These are phyloP conservation scores for Lactarius deliciosus DNA, from an alignment of 768 basidiomycete species.

Conservation along the genomic window DNA sequence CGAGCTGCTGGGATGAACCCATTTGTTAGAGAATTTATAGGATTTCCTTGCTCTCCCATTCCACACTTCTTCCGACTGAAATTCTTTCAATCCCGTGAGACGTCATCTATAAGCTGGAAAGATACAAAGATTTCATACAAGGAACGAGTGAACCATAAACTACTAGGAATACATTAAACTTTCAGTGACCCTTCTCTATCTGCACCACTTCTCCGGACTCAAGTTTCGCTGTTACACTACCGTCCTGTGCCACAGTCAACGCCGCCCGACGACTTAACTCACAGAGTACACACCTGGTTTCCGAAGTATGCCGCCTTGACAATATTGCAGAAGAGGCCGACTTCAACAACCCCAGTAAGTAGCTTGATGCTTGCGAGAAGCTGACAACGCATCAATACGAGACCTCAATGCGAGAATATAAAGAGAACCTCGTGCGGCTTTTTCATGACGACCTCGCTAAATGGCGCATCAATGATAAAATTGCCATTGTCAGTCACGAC, in stretches of 20 bases:
- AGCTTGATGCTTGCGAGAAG: constrained; percentile 82
- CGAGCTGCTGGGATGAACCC: constrained; percentile 48
- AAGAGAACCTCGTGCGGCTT: constrained; percentile 50
- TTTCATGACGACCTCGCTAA: constrained; percentile 61
- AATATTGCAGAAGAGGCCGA: constrained; percentile 93
- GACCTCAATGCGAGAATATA: constrained; percentile 40
- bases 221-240: constrained; percentile 18
- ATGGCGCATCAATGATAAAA: constrained; percentile 97
- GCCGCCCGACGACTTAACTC: background rate
- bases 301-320: constrained; percentile 97
- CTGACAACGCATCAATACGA: constrained; percentile 40
- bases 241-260: constrained; percentile 18
- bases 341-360: constrained; percentile 98
- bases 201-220: constrained; percentile 14
- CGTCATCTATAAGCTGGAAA: constrained; percentile 9
- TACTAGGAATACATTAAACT: constrained; percentile 8
- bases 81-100: background rate
- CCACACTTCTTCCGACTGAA: constrained; percentile 1
- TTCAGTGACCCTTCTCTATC: constrained; percentile 14
- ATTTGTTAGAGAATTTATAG: constrained; percentile 2
- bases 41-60: background rate
- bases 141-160: background rate
- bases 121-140: background rate
- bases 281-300: constrained; percentile 56
- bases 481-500: constrained; percentile 97